These are phyloP conservation scores for Paramecium caudatum DNA, from an alignment of 73 alveolate genomes.

Conservation along the genomic window DNA sequence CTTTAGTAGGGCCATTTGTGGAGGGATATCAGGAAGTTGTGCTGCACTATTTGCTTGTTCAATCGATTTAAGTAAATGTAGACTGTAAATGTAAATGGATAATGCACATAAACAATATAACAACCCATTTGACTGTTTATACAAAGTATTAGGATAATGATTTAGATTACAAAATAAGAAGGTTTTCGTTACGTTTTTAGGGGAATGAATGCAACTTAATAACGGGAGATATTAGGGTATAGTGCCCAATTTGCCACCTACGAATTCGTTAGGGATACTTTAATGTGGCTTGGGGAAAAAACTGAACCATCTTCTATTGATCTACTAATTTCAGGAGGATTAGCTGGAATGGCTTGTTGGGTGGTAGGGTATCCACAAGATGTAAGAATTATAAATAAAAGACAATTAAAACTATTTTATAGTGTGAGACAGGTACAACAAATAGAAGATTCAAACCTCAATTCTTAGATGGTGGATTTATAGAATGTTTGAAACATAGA, in stretches of 20 bases:
- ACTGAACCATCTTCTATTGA: slow-evolving; percentile 67
- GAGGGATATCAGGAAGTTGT: slow-evolving; percentile 79
- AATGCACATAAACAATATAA: slow-evolving; percentile 49
- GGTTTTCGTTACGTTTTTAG: slow-evolving; percentile 68
- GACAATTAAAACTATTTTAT: slow-evolving; percentile 77
- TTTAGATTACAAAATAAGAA: slow-evolving; percentile 60
- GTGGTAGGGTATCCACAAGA: slow-evolving; percentile 72
- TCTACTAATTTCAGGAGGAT: slow-evolving; percentile 68
- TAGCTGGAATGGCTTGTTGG: slow-evolving; percentile 77
- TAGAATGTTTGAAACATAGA: slow-evolving; percentile 72
- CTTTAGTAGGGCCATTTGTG: slow-evolving; percentile 60
- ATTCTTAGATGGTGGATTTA: slow-evolving; percentile 80
- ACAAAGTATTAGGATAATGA: neutral
- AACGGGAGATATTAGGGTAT: slow-evolving; percentile 72
- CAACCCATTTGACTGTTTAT: slow-evolving; percentile 71
- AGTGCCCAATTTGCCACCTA: slow-evolving; percentile 73
- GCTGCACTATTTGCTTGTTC: slow-evolving; percentile 75
- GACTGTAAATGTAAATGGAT: slow-evolving; percentile 78
- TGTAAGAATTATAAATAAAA: neutral
- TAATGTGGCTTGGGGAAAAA: slow-evolving; percentile 39
- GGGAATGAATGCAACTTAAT: slow-evolving; percentile 73
- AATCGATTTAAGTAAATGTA: slow-evolving; percentile 80
- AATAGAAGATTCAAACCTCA: slow-evolving; percentile 35
- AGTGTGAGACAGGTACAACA: slow-evolving; percentile 71
- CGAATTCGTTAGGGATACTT: slow-evolving; percentile 57